Evolutionary conservation across 2,329 filamentous ascomycete species (phyloP), one percentile per base, ranked within the genome.

Genomic region (Falciphora oryzae): DNA sequence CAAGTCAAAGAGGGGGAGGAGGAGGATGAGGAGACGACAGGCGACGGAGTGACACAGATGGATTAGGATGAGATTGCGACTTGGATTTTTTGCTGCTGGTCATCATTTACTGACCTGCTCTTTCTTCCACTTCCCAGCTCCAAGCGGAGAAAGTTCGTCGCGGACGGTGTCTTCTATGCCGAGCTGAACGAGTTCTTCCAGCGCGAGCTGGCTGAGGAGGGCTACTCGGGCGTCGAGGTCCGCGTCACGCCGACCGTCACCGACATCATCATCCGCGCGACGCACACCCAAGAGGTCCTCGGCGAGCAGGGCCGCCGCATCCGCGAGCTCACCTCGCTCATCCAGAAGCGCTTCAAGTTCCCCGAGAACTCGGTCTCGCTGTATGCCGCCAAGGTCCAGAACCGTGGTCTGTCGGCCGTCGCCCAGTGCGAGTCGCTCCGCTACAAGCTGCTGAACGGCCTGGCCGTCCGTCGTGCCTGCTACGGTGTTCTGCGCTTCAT

Each of bases 101-200:
- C 25, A 8, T 25, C 59, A 10, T 38, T 53, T 62, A 35, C 61
- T 56, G 35, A 56, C 60, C 18, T 35, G 59, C 25, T 31, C 16
- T 62, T 22, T 16, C 58, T 63, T 13, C 18, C 27, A 10, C 4
- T 66, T 65, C 68, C 71, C 78, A 93, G 91, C 82, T 93, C 90
- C 81, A 94, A 94, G 89, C 84, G 90, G 83, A 91, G 91, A 88
- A 94, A 94, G 89, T 94, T 93, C 85, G 90, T 94, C 80, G 91
- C 90, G 74, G 95, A 99, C 84, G 95, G 95, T 89, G 95, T 99
- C 78, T 99, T 99, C 92, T 99, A 97, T 84, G 95, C 95, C 86
- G 95, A 99, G 86, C 86, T 99, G 83, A 99, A 99, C 90, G 95
- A 99, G 87, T 99, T 99, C 91, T 99, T 99, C 92, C 95, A 98